Conservation (phyloP, 2,329 filamentous ascomycete species). For the Fusarium sp. region DNA sequence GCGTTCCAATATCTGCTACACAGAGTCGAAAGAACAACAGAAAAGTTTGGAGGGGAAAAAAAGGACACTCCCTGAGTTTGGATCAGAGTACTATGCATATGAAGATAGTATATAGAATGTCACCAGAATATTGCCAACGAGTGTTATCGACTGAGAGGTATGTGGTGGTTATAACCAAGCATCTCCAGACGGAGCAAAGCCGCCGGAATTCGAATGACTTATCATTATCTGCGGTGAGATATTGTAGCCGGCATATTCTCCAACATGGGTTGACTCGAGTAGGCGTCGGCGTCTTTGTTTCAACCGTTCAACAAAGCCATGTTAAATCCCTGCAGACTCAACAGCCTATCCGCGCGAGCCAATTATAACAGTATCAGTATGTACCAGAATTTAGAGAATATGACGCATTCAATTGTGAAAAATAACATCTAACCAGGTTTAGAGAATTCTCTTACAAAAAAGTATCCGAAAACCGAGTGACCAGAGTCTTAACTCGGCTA, state of each 20-base stretch:
- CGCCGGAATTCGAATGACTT: neutral
- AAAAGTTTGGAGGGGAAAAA: neutral
- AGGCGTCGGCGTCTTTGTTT: neutral
- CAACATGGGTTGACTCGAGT: neutral
- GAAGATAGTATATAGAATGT: neutral
- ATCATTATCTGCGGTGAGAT: neutral
- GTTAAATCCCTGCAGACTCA: neutral
- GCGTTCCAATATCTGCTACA: neutral
- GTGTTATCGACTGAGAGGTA: neutral
- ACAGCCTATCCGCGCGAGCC: conserved; percentile 4
- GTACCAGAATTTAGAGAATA: neutral
- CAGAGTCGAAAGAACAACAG: neutral
- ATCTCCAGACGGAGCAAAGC: neutral
- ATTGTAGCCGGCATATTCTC: neutral
- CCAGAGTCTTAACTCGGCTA: conserved; percentile 19
- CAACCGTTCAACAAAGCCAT: conserved; percentile 7
- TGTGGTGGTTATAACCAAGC: neutral
- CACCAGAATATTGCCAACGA: neutral
- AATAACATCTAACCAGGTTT: neutral
- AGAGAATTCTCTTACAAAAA: neutral
- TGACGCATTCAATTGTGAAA: conserved; percentile 9
- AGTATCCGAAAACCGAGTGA: conserved; percentile 3
- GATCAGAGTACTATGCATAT: neutral
- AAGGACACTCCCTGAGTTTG: no score
- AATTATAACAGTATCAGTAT: neutral